These are phyloP conservation scores for Geotrichum armillariae DNA, from an alignment of 1,139 yeast genomes.

Conservation along the genomic window DNA sequence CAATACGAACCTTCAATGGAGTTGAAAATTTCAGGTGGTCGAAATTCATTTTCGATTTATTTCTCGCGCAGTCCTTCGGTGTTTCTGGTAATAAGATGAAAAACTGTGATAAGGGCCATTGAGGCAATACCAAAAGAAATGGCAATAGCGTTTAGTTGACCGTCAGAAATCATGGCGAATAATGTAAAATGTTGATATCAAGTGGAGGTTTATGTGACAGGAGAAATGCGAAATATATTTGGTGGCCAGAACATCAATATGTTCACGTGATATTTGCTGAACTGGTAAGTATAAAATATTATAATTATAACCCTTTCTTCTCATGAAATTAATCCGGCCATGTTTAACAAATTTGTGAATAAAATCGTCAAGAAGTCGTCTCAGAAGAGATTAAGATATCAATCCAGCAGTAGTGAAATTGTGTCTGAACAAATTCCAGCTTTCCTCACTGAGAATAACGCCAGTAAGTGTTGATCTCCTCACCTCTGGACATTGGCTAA, in stretches of 20 bases:
- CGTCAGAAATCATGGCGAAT: slow-evolving; percentile 70
- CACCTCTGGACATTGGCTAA: no score
- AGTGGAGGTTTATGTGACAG: neutral
- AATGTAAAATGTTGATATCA: slow-evolving; percentile 16
- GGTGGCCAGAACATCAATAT: neutral
- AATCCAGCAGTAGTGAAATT: neutral
- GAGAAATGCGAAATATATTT: neutral
- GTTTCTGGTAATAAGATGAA: slow-evolving; percentile 53
- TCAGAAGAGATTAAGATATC: neutral
- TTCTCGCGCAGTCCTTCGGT: slow-evolving; percentile 21
- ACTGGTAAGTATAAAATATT: no score
- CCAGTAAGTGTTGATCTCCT: neutral
- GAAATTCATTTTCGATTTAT: no score
- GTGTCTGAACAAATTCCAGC: neutral
- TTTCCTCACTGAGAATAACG: slow-evolving; percentile 8
- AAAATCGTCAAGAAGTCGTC: neutral
- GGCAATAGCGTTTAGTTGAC: slow-evolving; percentile 72
- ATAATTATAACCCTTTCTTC: no score
- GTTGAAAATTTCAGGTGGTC: no score
- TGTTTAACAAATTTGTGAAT: neutral
- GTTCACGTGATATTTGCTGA: slow-evolving; percentile 8
- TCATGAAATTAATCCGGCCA: no score
- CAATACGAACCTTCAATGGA: no score
- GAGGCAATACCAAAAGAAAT: slow-evolving; percentile 75
- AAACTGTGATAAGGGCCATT: slow-evolving; percentile 66